phyloP scores from a whole-genome alignment of 83 land plant genomes.

The Diphasiastrum complanatum region DNA sequence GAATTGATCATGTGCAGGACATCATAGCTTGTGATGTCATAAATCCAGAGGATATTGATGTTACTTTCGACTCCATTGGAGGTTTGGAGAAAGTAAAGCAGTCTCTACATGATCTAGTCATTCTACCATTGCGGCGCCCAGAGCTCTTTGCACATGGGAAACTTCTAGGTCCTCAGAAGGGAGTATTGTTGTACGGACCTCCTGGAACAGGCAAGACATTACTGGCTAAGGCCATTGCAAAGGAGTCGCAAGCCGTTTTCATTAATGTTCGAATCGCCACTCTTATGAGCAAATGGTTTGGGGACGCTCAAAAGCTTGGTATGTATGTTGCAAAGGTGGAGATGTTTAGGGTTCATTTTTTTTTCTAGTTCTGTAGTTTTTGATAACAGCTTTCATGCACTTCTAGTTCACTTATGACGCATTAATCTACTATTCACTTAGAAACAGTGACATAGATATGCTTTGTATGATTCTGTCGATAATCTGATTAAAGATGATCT shows the following conservation, averaged over 20 bases:
- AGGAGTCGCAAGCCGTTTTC: constrained; percentile 2
- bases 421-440: too few relatives aligned
- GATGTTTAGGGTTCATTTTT: background rate
- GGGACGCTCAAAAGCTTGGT: constrained; percentile 8
- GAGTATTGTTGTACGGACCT: constrained; percentile 3
- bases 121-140: background rate
- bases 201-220: too few relatives aligned
- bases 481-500: too few relatives aligned
- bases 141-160: constrained; percentile 7
- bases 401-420: too few relatives aligned
- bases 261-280: background rate
- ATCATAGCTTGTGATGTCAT: constrained; percentile 2
- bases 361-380: too few relatives aligned
- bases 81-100: constrained; percentile 3
- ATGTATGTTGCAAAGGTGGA: background rate
- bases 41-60: constrained; percentile 2
- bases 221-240: constrained; percentile 5
- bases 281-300: constrained; percentile 11
- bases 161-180: constrained; percentile 2
- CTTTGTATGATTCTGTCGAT: too few relatives aligned
- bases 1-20: background rate
- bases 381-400: too few relatives aligned
- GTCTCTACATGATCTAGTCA: background rate
- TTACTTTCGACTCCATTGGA: background rate
- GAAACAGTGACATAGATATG: too few relatives aligned